Percentiles rank a stretch among this genome's conserved stretches.
Evolutionary conservation across 805 yeast species (phyloP).

Genomic region (Yamadazyma sp.): DNA sequence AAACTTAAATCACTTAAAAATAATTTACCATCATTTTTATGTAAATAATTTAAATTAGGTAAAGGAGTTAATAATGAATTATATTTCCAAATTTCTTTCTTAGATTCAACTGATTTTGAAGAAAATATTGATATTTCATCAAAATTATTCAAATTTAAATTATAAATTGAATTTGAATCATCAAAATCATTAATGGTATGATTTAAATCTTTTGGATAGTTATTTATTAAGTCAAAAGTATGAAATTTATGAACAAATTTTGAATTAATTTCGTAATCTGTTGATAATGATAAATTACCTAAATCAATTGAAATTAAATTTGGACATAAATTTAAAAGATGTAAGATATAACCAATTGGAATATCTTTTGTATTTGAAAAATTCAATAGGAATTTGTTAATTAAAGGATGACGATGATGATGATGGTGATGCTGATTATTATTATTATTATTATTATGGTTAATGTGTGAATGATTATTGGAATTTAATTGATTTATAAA

Average conservation of each 20-base stretch:
- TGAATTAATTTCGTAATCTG: constrained; percentile 57
- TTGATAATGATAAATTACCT: constrained; percentile 59
- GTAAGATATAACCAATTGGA: constrained; percentile 75
- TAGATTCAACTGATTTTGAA: not conserved
- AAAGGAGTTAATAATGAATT: constrained; percentile 39
- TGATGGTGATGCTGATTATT: not conserved
- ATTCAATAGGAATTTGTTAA: constrained; percentile 57
- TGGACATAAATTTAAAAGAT: constrained; percentile 64
- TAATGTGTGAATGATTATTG: not conserved
- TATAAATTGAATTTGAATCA: constrained; percentile 14
- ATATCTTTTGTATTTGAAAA: constrained; percentile 70
- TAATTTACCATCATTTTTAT: constrained; percentile 28
- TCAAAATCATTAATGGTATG: constrained; percentile 10
- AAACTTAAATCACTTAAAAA: constrained; percentile 40
- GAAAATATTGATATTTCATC: constrained; percentile 10
- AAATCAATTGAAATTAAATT: constrained; percentile 55
- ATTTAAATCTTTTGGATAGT: constrained; percentile 31
- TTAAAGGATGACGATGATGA: constrained; percentile 49
- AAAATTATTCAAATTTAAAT: constrained; percentile 6
- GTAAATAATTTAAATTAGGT: constrained; percentile 30
- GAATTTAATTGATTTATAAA: constrained; percentile 3
- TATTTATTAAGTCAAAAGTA: constrained; percentile 36
- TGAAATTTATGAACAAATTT: constrained; percentile 33
- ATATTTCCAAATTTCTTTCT: constrained; percentile 27
- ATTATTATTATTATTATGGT: not conserved